Percentiles rank a stretch among this genome's conserved stretches.
Conservation (phyloP, 257 asterid genomes). For the Fraxinus cuspidata region DNA sequence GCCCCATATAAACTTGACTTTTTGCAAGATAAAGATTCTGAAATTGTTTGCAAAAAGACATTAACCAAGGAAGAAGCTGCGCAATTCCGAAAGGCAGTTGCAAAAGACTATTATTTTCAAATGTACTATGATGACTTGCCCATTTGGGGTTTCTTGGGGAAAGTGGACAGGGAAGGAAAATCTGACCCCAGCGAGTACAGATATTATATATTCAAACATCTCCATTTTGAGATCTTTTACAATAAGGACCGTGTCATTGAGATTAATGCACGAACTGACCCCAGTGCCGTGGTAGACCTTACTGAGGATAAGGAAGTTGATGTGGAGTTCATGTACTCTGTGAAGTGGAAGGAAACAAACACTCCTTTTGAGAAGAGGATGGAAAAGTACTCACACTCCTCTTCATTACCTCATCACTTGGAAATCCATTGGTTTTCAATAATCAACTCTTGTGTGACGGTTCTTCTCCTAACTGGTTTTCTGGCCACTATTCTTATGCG, state of each 20-base stretch:
- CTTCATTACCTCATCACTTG: slow-evolving; percentile 56
- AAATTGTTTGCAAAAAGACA: slow-evolving; percentile 45
- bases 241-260: slow-evolving; percentile 51
- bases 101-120: slow-evolving; percentile 59
- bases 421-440: slow-evolving; percentile 67
- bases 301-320: slow-evolving; percentile 51
- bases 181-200: slow-evolving; percentile 49
- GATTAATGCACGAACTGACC: slow-evolving; percentile 54
- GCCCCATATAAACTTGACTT: slow-evolving; percentile 56
- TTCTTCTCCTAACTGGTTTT: slow-evolving; percentile 61
- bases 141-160: slow-evolving; percentile 63
- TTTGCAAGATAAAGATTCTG: slow-evolving; percentile 49
- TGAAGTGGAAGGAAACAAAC: slow-evolving; percentile 56
- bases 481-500: slow-evolving; percentile 63
- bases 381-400: slow-evolving; percentile 57
- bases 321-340: slow-evolving; percentile 54
- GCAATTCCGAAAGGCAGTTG: slow-evolving; percentile 50
- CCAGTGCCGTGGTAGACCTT: slow-evolving; percentile 49
- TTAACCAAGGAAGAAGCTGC: slow-evolving; percentile 46
- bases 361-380: slow-evolving; percentile 58
- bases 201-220: slow-evolving; percentile 46
- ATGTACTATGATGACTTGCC: slow-evolving; percentile 69
- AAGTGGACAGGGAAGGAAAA: slow-evolving; percentile 52
- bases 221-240: slow-evolving; percentile 48
- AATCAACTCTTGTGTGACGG: slow-evolving; percentile 64